These are phyloP conservation scores for Eudorina sp. DNA, from an alignment of 139 green algal species.

Conservation along the genomic window DNA sequence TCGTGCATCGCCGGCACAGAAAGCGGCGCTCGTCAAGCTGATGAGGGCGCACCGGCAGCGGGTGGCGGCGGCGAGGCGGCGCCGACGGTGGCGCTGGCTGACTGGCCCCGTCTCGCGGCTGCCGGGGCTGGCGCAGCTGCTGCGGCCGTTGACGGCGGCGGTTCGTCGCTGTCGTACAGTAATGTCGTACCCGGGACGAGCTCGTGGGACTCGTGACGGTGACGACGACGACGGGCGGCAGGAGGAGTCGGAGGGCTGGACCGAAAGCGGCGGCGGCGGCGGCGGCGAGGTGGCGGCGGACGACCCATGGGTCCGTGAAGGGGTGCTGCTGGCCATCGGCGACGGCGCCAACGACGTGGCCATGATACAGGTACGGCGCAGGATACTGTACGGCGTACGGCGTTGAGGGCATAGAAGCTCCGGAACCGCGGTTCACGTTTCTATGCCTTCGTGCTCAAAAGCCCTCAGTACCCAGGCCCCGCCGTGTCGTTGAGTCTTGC, in stretches of 20 bases:
- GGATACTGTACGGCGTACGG: too few relatives aligned
- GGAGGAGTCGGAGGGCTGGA: background rate
- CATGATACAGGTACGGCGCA: conserved; percentile 80
- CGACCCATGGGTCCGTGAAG: conserved; percentile 18
- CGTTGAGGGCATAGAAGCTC: too few relatives aligned
- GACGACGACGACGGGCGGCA: background rate
- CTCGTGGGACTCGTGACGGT: too few relatives aligned
- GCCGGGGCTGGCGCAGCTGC: background rate
- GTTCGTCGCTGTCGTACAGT: background rate
- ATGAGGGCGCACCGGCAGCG: conserved; percentile 11
- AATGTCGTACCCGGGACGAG: too few relatives aligned
- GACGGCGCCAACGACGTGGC: conserved; percentile 92
- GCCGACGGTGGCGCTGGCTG: background rate
- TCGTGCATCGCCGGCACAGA: conserved; percentile 72
- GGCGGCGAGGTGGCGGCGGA: background rate
- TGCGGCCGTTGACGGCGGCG: background rate
- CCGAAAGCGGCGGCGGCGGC: background rate
- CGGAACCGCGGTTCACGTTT: too few relatives aligned
- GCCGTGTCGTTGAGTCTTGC: too few relatives aligned
- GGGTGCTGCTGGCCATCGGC: conserved; percentile 78
- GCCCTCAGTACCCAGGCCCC: too few relatives aligned
- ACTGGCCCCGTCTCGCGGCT: background rate
- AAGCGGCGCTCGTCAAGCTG: conserved; percentile 61
- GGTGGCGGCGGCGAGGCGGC: background rate
- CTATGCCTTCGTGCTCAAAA: too few relatives aligned